Base-by-base conservation (phyloP, 768 basidiomycete species). In the Boletus sp. region DNA sequence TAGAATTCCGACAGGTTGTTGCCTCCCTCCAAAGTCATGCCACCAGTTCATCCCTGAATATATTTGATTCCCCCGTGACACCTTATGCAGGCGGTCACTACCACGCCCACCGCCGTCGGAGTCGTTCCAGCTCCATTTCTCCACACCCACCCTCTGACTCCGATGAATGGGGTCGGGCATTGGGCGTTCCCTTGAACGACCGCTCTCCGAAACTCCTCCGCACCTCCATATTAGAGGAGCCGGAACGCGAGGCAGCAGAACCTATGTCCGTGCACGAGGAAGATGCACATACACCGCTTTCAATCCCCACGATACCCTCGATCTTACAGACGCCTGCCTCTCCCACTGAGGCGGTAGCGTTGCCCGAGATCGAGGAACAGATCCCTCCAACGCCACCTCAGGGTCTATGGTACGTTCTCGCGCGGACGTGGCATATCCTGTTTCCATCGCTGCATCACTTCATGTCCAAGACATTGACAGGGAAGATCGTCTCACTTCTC, bases 1-100 rank as follows among this genome's bases (percentile, higher is more conserved):
- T 99, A 44, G 97, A 99, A 72, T 99, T 99, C 73, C 82, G 94
- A 17, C 88, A 94, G 57, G 90, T 98, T 24, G 89, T 99, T 20
- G 80, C 89, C 11, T 86, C 89, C 0, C 77, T 99, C 24, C 84
- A 85, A 60, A 78, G 79, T 48, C 85, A 94, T 64, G 86, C 87
- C 10, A 79, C 83, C 2, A 77, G 77, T 1, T 73, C 81, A 0
- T 80, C 83, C 0, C 75, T 92, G 47, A 78, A 72, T 56, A 75
- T 84, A 4, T 92, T 92, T 60, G 88, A 90, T 48, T 81, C 79
- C 29, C 80, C 77, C 0, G 58, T 86, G 71, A 84, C 89, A 1
- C 90, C 91, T 0, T 90, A 86, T 60, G 82, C 85, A 1, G 87
- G 85, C 29, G 89, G 90, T 2, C 90, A 88, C 63, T 92, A 91